A percentile compares a stretch with the other conserved stretches of the same genome.
Conservation (phyloP, 1,284 basidiomycete genomes). For the Ganoderma meredithae region DNA sequence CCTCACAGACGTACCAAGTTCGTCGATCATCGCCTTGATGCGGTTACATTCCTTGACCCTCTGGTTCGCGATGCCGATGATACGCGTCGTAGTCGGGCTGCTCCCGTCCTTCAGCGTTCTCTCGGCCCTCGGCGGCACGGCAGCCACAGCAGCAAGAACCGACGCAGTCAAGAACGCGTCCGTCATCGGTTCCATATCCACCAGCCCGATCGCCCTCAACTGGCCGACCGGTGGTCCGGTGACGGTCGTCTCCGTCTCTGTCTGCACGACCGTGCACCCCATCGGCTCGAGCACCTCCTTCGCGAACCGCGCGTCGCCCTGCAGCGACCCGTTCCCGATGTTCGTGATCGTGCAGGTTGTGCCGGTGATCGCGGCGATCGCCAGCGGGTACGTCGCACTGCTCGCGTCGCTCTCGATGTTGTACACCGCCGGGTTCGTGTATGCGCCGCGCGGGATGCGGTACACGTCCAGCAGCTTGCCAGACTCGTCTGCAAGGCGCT, state of each 20-base stretch:
- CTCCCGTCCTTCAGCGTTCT: constrained; percentile 44
- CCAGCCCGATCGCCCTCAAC: constrained; percentile 84
- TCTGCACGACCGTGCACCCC: constrained; percentile 94
- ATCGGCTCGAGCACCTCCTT: constrained; percentile 93
- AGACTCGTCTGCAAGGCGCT: constrained; percentile 70
- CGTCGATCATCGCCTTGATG: constrained; percentile 95
- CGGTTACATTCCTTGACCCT: constrained; percentile 98
- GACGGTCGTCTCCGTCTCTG: constrained; percentile 90
- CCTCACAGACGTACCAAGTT: constrained; percentile 72
- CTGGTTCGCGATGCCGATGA: constrained; percentile 97
- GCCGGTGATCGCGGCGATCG: constrained; percentile 96
- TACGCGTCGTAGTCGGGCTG: constrained; percentile 69
- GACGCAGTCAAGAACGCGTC: constrained; percentile 98
- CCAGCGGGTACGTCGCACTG: constrained; percentile 96
- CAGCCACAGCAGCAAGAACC: constrained; percentile 89
- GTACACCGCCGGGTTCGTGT: constrained; percentile 84
- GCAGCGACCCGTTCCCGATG: constrained; percentile 91
- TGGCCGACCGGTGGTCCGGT: constrained; percentile 85
- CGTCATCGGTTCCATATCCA: constrained; percentile 99
- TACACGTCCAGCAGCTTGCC: constrained; percentile 84
- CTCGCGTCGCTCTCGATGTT: constrained; percentile 96
- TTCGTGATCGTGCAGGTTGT: constrained; percentile 93
- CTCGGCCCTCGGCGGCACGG: constrained; percentile 51
- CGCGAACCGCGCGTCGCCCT: constrained; percentile 97
- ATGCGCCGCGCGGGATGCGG: constrained; percentile 85